These are phyloP conservation scores for Apophysomyces variabilis DNA, from an alignment of 371 early-diverging fungal species.

Conservation along the genomic window DNA sequence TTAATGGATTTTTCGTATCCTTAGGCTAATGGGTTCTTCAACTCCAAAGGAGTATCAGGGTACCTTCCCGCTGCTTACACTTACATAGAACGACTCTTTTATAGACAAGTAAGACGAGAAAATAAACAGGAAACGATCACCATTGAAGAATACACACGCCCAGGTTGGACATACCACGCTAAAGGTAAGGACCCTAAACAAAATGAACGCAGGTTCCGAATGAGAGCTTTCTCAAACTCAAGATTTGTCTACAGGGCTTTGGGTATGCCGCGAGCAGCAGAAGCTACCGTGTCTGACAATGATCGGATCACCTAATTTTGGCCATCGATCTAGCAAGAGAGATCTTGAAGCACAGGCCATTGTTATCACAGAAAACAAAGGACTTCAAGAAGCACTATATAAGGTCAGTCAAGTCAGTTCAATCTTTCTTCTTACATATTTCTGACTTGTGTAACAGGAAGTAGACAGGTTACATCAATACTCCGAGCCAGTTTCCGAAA, in stretches of 20 bases:
- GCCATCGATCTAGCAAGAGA: conserved; percentile 84
- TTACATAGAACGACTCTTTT: conserved; percentile 71
- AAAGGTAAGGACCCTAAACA: conserved; percentile 63
- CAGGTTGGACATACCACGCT: conserved; percentile 93
- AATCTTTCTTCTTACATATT: neutral
- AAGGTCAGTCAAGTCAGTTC: conserved; percentile 46
- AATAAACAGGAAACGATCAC: conserved; percentile 54
- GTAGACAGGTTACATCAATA: conserved; percentile 44
- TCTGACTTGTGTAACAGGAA: conserved; percentile 35
- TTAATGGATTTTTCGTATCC: neutral
- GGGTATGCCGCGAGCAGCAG: conserved; percentile 51
- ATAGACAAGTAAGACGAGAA: conserved; percentile 39
- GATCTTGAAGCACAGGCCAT: conserved; percentile 91
- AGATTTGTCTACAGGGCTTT: conserved; percentile 47
- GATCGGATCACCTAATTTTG: conserved; percentile 94
- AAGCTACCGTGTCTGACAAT: conserved; percentile 68
- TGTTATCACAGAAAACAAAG: conserved; percentile 65
- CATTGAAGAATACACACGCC: conserved; percentile 72
- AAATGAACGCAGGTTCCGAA: neutral
- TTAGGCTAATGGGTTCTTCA: conserved; percentile 93
- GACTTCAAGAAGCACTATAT: conserved; percentile 60
- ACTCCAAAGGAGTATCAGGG: conserved; percentile 83
- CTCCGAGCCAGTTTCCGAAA: conserved; percentile 39
- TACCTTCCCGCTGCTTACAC: conserved; percentile 93
- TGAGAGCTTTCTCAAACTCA: neutral